A percentile compares a stretch with the other conserved stretches of the same genome.
These are phyloP conservation scores for Talaromyces sp. DNA, from an alignment of 2,329 filamentous ascomycete genomes.

Conservation along the genomic window DNA sequence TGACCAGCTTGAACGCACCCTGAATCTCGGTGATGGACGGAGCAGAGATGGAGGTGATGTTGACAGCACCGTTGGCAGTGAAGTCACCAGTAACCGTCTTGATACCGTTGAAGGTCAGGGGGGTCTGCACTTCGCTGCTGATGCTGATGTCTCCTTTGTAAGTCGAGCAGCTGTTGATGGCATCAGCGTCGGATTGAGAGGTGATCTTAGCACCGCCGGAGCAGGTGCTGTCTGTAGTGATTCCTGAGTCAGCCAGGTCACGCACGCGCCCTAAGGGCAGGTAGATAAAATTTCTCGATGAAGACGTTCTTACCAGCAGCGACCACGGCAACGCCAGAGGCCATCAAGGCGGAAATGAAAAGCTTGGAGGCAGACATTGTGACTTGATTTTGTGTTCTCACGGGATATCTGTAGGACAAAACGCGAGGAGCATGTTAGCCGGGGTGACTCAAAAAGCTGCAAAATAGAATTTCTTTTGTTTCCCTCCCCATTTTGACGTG, in stretches of 20 bases:
- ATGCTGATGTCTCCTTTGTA: constrained; percentile 65
- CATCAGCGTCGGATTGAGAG: constrained; percentile 59
- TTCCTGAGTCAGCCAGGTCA: constrained; percentile 15
- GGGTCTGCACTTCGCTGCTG: constrained; percentile 48
- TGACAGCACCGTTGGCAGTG: constrained; percentile 47
- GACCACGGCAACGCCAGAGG: constrained; percentile 35
- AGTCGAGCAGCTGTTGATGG: constrained; percentile 60
- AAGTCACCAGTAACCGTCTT: constrained; percentile 55
- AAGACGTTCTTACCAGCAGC: constrained; percentile 30
- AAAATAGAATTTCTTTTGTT: too few relatives aligned
- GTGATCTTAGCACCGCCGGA: constrained; percentile 35
- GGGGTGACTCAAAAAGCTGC: neutral
- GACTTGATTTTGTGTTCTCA: constrained; percentile 1
- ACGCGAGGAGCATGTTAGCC: neutral
- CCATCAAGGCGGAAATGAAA: constrained; percentile 51
- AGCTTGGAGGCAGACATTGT: constrained; percentile 51
- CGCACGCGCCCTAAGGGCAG: too few relatives aligned
- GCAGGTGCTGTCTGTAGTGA: neutral
- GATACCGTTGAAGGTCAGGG: constrained; percentile 58
- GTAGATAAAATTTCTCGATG: too few relatives aligned
- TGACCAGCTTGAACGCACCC: constrained; percentile 63
- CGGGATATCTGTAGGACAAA: neutral
- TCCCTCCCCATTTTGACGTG: neutral
- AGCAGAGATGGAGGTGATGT: constrained; percentile 59
- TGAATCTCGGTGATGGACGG: constrained; percentile 59